Evolutionary conservation across 805 yeast species (phyloP).

Genomic region (Kazachstania kunashirensis): DNA sequence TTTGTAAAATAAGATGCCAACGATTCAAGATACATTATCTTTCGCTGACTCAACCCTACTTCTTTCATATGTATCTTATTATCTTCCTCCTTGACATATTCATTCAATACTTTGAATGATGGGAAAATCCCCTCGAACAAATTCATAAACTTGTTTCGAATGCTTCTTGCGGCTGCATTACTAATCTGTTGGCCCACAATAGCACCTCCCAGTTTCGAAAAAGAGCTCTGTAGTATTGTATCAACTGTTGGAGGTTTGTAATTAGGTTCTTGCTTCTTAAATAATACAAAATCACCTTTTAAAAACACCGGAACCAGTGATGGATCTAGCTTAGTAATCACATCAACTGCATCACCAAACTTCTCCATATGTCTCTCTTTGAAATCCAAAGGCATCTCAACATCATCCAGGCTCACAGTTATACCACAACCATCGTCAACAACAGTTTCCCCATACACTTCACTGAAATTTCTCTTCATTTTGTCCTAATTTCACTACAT

Average conservation of each 20-base stretch:
- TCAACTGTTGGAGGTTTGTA: slow-evolving; percentile 4
- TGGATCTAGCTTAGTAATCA: slow-evolving; percentile 32
- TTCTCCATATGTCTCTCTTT: slow-evolving; percentile 21
- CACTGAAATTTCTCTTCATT: background rate
- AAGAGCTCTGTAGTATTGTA: slow-evolving; percentile 28
- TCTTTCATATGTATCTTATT: slow-evolving; percentile 42
- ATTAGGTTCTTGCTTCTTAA: background rate
- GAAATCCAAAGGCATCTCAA: slow-evolving; percentile 20
- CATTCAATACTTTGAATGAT: slow-evolving; percentile 39
- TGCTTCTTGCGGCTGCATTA: slow-evolving; percentile 70
- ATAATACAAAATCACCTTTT: slow-evolving; percentile 3
- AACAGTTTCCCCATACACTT: background rate
- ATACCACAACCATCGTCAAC: background rate
- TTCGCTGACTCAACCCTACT: slow-evolving; percentile 62
- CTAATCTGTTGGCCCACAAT: slow-evolving; percentile 68
- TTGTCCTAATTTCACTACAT: too few relatives aligned
- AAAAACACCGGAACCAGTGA: slow-evolving; percentile 20
- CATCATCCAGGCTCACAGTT: too few relatives aligned
- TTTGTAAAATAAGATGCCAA: slow-evolving; percentile 42
- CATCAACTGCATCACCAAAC: slow-evolving; percentile 30
- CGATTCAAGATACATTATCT: slow-evolving; percentile 51
- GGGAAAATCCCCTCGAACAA: slow-evolving; percentile 39
- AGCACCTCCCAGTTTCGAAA: slow-evolving; percentile 35
- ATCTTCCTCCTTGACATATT: slow-evolving; percentile 15
- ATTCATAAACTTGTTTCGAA: slow-evolving; percentile 38